phyloP scores from a whole-genome alignment of 73 alveolate genomes.

The Tetrahymena malaccensis region DNA sequence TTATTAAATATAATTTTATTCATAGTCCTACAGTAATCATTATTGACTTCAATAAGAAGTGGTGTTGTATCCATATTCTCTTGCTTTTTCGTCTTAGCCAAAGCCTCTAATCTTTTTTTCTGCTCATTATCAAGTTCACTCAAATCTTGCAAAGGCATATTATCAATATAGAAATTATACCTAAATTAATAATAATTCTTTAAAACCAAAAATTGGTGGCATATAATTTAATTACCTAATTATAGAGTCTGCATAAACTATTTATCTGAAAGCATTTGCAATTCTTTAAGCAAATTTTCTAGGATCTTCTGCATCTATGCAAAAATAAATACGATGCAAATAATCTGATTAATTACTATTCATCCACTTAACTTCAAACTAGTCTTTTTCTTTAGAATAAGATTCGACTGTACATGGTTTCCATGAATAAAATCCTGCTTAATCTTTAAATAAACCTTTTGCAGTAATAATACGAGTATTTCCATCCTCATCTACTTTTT shows the following conservation, averaged over 20 bases:
- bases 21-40: constrained; percentile 93
- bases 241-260: constrained; percentile 64
- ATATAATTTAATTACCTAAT: constrained; percentile 9
- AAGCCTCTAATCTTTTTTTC: constrained; percentile 52
- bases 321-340: constrained; percentile 47
- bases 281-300: constrained; percentile 61
- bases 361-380: constrained; percentile 54
- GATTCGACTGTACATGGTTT: constrained; percentile 28
- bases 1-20: constrained; percentile 92
- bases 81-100: constrained; percentile 40
- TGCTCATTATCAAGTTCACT: constrained; percentile 72
- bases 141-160: constrained; percentile 83
- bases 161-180: constrained; percentile 74
- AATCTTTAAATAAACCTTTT: constrained; percentile 59
- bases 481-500: constrained; percentile 45
- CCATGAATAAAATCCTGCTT: constrained; percentile 62
- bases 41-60: constrained; percentile 61
- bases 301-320: constrained; percentile 82
- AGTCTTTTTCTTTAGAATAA: constrained; percentile 47
- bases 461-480: constrained; percentile 41
- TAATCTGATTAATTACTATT: constrained; percentile 36
- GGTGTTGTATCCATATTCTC: constrained; percentile 55
- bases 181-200: not conserved
- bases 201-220: too few relatives aligned
- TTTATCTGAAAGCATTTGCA: constrained; percentile 51